Evolutionary conservation across 1,284 basidiomycete species (phyloP), one percentile per base, ranked within the genome.

Genomic region (Tremellales sp.): DNA sequence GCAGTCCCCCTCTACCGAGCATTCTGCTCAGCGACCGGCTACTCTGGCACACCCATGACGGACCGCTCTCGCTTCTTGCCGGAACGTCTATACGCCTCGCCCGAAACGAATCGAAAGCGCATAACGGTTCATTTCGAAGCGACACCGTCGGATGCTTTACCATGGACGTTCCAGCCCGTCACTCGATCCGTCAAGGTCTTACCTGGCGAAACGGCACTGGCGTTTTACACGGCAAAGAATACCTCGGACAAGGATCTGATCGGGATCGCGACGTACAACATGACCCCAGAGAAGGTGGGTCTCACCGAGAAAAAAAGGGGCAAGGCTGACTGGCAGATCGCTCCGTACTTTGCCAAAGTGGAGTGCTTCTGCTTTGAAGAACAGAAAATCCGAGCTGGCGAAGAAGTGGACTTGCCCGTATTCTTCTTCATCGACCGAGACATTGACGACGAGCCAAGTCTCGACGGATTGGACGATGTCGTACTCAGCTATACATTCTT

Each of bases 361-460:
- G 96, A 99, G 74, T 99, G 96, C 64, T 99, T 99, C 79, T 99
- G 96, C 75, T 98, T 98, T 62, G 96, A 99, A 73, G 96, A 98
- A 72, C 96, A 99, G 74, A 89, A 86, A 64, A 81, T 99, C 17
- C 78, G 97, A 21, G 93, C 94, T 0, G 86, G 87, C 21, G 96
- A 98, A 75, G 93, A 97, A 73, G 89, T 99, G 17, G 96, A 99
- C 74, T 87, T 98, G 80, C 96, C 96, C 15, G 81, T 99, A 24
- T 82, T 98, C 56, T 99, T 98, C 79, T 99, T 99, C 78, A 94
- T 98, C 59, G 96, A 99, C 78, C 86, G 88, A 53, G 96, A 98
- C 67, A 84, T 97, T 51, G 77, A 94, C 39, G 92, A 97, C 45
- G 96, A 98, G 62, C 90, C 90, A 2, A 75, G 83, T 3, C 88